A percentile compares a stretch with the other conserved stretches of the same genome.
These are phyloP conservation scores for Tylopilus sp. DNA, from an alignment of 768 basidiomycete genomes.

Conservation along the genomic window DNA sequence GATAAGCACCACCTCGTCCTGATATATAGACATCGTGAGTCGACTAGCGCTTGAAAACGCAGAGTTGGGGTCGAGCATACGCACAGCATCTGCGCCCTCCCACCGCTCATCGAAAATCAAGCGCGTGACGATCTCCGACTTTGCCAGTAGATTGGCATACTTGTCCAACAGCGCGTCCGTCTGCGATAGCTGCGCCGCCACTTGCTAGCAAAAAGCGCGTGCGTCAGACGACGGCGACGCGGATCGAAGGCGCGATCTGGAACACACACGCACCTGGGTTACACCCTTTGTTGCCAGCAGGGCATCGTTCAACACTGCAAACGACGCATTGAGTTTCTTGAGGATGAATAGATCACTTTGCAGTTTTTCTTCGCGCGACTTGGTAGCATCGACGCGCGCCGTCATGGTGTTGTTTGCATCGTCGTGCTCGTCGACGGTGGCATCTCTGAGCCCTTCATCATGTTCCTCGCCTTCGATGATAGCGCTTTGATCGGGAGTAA, in stretches of 20 bases:
- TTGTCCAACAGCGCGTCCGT: slow-evolving; percentile 73
- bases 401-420: slow-evolving; percentile 25
- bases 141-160: slow-evolving; percentile 66
- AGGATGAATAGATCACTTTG: slow-evolving; percentile 71
- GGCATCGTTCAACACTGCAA: slow-evolving; percentile 66
- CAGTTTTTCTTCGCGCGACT: slow-evolving; percentile 65
- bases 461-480: slow-evolving; percentile 25
- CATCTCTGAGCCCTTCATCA: slow-evolving; percentile 14
- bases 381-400: slow-evolving; percentile 25
- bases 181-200: slow-evolving; percentile 63
- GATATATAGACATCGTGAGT: not conserved
- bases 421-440: slow-evolving; percentile 11
- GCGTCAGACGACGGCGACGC: not conserved
- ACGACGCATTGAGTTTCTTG: slow-evolving; percentile 67
- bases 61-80: slow-evolving; percentile 18
- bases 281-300: slow-evolving; percentile 58
- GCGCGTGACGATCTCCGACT: slow-evolving; percentile 64
- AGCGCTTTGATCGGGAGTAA: slow-evolving; percentile 22
- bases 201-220: slow-evolving; percentile 41
- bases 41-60: not conserved
- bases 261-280: slow-evolving; percentile 54
- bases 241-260: not conserved
- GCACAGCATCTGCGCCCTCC: slow-evolving; percentile 69
- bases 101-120: slow-evolving; percentile 76
- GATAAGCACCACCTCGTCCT: slow-evolving; percentile 62